These are phyloP conservation scores for Trichoderma oligosporum DNA, from an alignment of 2,329 filamentous ascomycete genomes.

Conservation along the genomic window DNA sequence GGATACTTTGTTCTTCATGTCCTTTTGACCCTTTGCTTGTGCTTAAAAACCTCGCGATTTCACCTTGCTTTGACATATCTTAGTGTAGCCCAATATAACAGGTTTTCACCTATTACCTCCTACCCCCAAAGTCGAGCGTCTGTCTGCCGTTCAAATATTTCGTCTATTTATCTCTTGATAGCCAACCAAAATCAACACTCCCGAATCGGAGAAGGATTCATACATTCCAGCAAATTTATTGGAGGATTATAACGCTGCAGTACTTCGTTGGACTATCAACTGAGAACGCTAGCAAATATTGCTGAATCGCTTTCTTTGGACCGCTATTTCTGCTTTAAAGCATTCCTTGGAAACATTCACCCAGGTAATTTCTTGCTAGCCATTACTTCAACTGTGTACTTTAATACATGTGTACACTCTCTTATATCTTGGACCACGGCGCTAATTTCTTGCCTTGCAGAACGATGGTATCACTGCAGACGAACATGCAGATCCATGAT, in stretches of 20 bases:
- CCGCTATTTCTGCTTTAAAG: background rate
- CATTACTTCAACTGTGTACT: background rate
- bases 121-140: constrained; percentile 3
- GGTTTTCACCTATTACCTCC: background rate
- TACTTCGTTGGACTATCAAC: background rate
- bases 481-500: constrained; percentile 65
- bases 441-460: constrained; percentile 15
- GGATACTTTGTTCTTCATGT: background rate
- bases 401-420: background rate
- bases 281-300: constrained; percentile 5
- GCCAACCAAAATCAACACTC: constrained; percentile 12
- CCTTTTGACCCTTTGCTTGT: constrained; percentile 1
- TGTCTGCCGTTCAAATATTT: background rate
- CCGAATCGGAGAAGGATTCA: constrained; percentile 6
- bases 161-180: constrained; percentile 12
- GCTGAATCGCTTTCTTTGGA: background rate
- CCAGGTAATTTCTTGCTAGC: background rate
- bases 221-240: background rate
- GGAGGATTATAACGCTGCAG: constrained; percentile 5
- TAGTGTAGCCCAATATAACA: constrained; percentile 21
- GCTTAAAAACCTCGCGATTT: background rate
- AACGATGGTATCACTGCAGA: constrained; percentile 37
- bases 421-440: background rate
- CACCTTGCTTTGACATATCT: constrained; percentile 14
- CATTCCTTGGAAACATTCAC: background rate